Base-by-base conservation (phyloP, 768 basidiomycete species). In the Phlebiopsis flavidoalba region DNA sequence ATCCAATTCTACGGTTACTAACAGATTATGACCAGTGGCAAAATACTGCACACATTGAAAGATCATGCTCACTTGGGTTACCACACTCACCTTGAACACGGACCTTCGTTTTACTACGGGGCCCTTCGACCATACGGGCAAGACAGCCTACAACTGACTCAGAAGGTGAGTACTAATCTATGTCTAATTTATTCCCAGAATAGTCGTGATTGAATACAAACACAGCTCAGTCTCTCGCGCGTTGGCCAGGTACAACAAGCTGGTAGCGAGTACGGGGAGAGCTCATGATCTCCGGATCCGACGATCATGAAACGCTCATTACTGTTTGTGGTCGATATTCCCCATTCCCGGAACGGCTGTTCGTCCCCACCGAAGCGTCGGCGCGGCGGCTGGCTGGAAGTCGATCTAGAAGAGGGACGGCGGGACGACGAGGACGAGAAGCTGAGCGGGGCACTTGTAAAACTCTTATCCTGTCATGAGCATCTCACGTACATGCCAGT, bases 41-140 rank as follows among this genome's bases (percentile, higher is more conserved):
- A 85, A 72, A 83, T 86, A 26, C 77, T 98, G 40, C 83, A 95
- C 67, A 87, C 88, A 0, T 76, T 98, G 26, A 94, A 92, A 72
- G 95, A 98, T 63, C 96, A 99, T 67, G 97, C 95, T 0, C 97
- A 99, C 69, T n/a, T 98, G 95, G 96, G 97, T 99, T 8, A 99
- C 95, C 19, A 98, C 95, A 0, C 84, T 99, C 48, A 87, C 97
- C 3, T 80, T 98, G 58, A 96, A 95, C 73, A 95, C 95, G 10
- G 96, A 99, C 71, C 97, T 95, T 68, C 85, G 96, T 26, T 80
- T 97, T 4, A 87, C 95, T 22, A 98, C 96, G 0, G 96, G 96
- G 0, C 95, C 96, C 0, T 98, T 91, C 67, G 95, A 98, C 71
- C 92, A 97, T 66, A 89, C 81, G 1, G 84, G 83, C 48, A 95